Base-by-base conservation (phyloP, 129 eudicot species). In the Centella asiatica region DNA sequence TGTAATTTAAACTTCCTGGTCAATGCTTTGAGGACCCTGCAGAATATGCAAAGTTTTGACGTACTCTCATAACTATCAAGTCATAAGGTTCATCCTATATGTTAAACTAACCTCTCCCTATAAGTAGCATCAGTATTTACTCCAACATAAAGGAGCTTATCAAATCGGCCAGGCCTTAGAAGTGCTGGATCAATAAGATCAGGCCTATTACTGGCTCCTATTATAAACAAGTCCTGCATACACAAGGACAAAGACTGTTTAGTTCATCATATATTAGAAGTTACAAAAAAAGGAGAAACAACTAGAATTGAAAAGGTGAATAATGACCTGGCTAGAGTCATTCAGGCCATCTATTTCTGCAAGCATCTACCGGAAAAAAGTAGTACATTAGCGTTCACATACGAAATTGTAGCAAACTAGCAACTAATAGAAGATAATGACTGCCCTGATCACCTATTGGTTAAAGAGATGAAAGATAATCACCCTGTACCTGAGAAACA, bases 121-220 rank as follows among this genome's bases (percentile, higher is more conserved):
- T 92, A 84, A 49, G 88, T 84, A 48, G 98, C 74, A 60, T 92
- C 98, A 46, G 95, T 68, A 74, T 79, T 79, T 53, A 92, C 94
- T 60, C 98, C 98, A 79, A 92, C 94, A 57, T 92, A 92, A 34
- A 92, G 95, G 62, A 92, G 95, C 85, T 92, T 92, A 81, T 92
- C 98, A 45, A 92, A 92, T 74, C 98, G 88, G 49, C 98, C 98
- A 59, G 98, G 98, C 82, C 98, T 85, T 71, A 92, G 69, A 69
- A 92, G 95, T 32, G 98, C 98, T 66, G 94, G 75, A 23, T 92
- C 98, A 69, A 92, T 92, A 33, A 92, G 95, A 84, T 92, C 98
- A 3, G 96, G 98, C 72, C 96, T 80, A 64, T 92, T 92, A 70
- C 96, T 92, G 48, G 96, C 98, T 67, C 98, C 98, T 46, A 87